These are phyloP conservation scores for Solanum bulbocastanum DNA, from an alignment of 257 asterid genomes.

Conservation along the genomic window DNA sequence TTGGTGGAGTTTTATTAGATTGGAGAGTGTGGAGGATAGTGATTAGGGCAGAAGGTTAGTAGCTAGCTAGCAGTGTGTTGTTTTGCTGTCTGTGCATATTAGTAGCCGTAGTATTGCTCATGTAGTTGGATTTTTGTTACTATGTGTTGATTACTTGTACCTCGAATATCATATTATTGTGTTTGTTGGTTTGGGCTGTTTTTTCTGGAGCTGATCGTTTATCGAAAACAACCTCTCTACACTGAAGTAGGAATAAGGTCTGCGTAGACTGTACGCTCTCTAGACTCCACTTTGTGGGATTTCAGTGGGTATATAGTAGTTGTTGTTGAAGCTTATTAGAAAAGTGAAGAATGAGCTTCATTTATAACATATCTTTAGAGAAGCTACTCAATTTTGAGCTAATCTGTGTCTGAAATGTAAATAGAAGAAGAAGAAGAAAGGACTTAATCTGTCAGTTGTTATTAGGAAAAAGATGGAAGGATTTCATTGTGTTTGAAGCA, in stretches of 20 bases:
- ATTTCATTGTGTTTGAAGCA: not conserved
- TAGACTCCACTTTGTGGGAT: not conserved
- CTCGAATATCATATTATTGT: not conserved
- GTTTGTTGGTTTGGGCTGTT: not conserved
- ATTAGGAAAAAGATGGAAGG: not conserved
- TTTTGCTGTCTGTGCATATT: not conserved
- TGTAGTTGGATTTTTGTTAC: not conserved
- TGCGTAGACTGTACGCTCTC: not conserved
- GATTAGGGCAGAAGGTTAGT: not conserved
- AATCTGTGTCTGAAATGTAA: not conserved
- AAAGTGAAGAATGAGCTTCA: not conserved
- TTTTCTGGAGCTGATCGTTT: not conserved
- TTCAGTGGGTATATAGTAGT: not conserved
- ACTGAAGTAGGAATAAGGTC: not conserved
- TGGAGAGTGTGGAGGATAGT: not conserved
- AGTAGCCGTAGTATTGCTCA: not conserved
- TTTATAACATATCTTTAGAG: not conserved
- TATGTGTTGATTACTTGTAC: not conserved
- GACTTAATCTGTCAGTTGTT: not conserved
- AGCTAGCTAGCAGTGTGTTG: not conserved
- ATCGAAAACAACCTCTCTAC: not conserved
- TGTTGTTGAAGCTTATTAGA: not conserved
- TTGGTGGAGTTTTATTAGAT: not conserved
- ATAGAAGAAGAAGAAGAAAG: not conserved
- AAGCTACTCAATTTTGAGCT: not conserved